phyloP scores from a whole-genome alignment of 2,329 filamentous ascomycete genomes.

The Ophiostoma triangulosporum region DNA sequence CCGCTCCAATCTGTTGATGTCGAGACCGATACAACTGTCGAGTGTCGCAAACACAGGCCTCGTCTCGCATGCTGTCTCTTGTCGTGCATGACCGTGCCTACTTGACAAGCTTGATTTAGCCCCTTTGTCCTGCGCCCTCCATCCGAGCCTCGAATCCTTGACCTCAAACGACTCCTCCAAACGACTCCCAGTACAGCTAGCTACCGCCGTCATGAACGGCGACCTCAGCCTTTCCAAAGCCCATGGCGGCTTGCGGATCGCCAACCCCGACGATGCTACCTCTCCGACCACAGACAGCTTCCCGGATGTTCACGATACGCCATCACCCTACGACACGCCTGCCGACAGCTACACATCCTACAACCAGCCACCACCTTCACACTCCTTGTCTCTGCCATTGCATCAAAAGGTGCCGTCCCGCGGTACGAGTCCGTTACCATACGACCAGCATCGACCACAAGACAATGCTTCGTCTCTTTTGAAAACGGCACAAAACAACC shows the following conservation, averaged over 20 bases:
- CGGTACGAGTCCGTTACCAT: conserved; percentile 8
- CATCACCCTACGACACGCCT: conserved; percentile 3
- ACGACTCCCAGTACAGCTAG: not conserved
- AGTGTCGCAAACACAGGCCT: not conserved
- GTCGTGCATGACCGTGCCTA: not conserved
- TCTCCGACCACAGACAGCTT: conserved; percentile 5
- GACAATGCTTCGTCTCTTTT: conserved; percentile 16
- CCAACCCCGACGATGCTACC: conserved; percentile 66
- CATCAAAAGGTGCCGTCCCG: conserved; percentile 8
- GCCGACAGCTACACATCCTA: not conserved
- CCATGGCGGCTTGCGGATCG: conserved; percentile 87
- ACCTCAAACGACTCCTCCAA: no score
- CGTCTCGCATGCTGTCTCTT: conserved; percentile 6
- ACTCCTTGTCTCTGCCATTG: conserved; percentile 1
- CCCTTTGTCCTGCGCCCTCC: not conserved
- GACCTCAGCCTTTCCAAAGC: conserved; percentile 86
- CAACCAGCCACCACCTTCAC: not conserved
- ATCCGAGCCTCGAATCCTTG: not conserved
- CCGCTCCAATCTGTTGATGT: not conserved
- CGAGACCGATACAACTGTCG: not conserved
- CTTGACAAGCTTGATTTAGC: not conserved
- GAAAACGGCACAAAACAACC: conserved; percentile 17
- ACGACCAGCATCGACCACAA: not conserved
- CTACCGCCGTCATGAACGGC: conserved; percentile 50
- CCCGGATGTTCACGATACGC: not conserved